Evolutionary conservation across 805 yeast species (phyloP), one percentile per base, ranked within the genome.

Genomic region (Cyberlindnera meyerae): DNA sequence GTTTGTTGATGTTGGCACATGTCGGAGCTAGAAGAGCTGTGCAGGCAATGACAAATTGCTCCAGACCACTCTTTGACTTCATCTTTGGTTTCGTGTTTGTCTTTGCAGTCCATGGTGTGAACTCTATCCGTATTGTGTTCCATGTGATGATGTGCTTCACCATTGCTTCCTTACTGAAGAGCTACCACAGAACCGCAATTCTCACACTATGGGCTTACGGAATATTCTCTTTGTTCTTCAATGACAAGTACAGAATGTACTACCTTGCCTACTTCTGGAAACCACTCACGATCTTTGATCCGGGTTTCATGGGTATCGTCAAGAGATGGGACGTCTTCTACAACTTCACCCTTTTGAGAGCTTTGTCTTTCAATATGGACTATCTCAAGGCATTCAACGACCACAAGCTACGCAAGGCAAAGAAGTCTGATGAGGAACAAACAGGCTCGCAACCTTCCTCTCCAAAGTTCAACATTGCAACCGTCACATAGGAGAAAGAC

Each of bases 261-360:
- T 72, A 71, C 16, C 70, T 73, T 31, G 79, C 75, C 0, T 49
- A 54, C 8, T 30, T 77, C 6, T 51, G 55, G 36, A 52, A 68
- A 0, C 42, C 49, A 2, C 57, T 84, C n/a, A 55, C 66, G 0
- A 61, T 72, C 25, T 58, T 84, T 48, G 95, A 87, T 51, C 49
- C 62, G 18, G 71, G 73, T 1, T 81, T 73, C 48, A 71, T 72
- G 32, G 97, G 97, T 1, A 71, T 89, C 11, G 79, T 93, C 43
- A 69, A 77, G 13, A 71, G 97, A 50, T 93, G 99, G 99, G 97
- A 93, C 55, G 97, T 93, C 4, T 86, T 84, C 50, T 93, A 79
- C 70, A 93, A 93, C 61, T 88, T 94, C 61, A 82, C 95, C 1
- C 63, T 90, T 42, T 68, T 93, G 36, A 72, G 97, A 52, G 76